Evolutionary conservation across 371 early-diverging fungal species (phyloP).

Genomic region (Syncephalis plumigaleata): DNA sequence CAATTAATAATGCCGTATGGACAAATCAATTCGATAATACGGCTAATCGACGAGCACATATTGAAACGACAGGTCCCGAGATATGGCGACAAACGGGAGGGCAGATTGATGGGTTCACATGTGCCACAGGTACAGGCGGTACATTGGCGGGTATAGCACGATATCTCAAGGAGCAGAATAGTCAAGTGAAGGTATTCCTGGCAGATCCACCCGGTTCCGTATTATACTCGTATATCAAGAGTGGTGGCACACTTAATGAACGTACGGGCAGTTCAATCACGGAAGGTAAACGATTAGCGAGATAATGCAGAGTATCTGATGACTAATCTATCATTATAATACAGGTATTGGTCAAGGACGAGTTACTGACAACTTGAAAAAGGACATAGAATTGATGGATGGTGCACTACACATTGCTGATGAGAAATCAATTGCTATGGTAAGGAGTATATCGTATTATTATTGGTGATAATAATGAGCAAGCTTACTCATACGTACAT

Average conservation of each 20-base stretch:
- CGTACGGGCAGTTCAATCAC: constrained; percentile 66
- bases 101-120: constrained; percentile 69
- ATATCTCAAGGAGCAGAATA: constrained; percentile 55
- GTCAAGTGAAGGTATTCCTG: constrained; percentile 51
- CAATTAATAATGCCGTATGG: constrained; percentile 77
- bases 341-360: constrained; percentile 89
- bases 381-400: constrained; percentile 61
- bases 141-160: constrained; percentile 75
- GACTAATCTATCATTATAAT: too few relatives aligned
- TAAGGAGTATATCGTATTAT: constrained; percentile 1
- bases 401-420: constrained; percentile 71
- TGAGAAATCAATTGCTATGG: constrained; percentile 64
- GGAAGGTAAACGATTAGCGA: too few relatives aligned
- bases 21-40: constrained; percentile 83
- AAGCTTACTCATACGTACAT: too few relatives aligned
- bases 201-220: constrained; percentile 94
- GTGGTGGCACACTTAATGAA: constrained; percentile 44
- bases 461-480: neutral
- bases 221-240: constrained; percentile 58
- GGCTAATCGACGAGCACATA: constrained; percentile 80
- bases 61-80: constrained; percentile 92
- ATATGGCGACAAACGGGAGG: constrained; percentile 74
- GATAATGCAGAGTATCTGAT: too few relatives aligned
- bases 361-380: constrained; percentile 72
- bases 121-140: constrained; percentile 88